Conservation (phyloP, 768 basidiomycete genomes). For the Panellus pusillus region DNA sequence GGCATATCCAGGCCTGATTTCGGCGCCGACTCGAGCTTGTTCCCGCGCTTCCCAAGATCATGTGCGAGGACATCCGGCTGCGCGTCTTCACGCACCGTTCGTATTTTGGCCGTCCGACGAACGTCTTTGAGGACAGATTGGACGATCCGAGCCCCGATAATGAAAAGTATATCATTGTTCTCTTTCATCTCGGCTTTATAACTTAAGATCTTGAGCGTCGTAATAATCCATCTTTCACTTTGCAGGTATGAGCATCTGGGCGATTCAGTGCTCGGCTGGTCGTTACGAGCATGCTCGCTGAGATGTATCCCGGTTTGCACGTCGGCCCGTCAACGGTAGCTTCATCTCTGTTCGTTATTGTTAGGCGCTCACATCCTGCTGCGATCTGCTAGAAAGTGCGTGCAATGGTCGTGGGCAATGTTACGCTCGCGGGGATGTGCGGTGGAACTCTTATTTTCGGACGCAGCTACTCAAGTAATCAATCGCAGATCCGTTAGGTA, state of each 20-base stretch:
- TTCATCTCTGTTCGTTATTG: slow-evolving; percentile 13
- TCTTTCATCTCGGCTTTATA: too few relatives aligned
- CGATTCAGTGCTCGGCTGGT: slow-evolving; percentile 68
- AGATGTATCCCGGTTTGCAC: slow-evolving; percentile 65
- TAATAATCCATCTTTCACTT: not conserved
- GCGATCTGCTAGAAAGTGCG: slow-evolving; percentile 66
- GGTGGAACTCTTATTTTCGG: slow-evolving; percentile 18
- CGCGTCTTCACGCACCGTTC: slow-evolving; percentile 80
- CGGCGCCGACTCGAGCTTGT: slow-evolving; percentile 25
- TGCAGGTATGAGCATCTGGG: slow-evolving; percentile 74
- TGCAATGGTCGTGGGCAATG: slow-evolving; percentile 71
- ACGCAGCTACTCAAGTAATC: not conserved
- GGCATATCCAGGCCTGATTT: slow-evolving; percentile 32
- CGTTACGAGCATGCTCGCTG: slow-evolving; percentile 63
- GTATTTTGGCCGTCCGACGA: slow-evolving; percentile 64
- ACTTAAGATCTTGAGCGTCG: not conserved
- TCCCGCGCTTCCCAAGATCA: slow-evolving; percentile 60
- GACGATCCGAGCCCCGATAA: slow-evolving; percentile 80
- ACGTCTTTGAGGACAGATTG: slow-evolving; percentile 73
- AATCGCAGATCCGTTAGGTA: slow-evolving; percentile 59
- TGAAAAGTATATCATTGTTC: slow-evolving; percentile 55
- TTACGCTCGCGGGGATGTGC: slow-evolving; percentile 71
- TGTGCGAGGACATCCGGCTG: slow-evolving; percentile 40
- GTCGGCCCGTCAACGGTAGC: slow-evolving; percentile 79
- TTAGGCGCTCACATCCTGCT: slow-evolving; percentile 10